phyloP scores from a whole-genome alignment of 2,329 filamentous ascomycete genomes.

The Mariannaea elegans region DNA sequence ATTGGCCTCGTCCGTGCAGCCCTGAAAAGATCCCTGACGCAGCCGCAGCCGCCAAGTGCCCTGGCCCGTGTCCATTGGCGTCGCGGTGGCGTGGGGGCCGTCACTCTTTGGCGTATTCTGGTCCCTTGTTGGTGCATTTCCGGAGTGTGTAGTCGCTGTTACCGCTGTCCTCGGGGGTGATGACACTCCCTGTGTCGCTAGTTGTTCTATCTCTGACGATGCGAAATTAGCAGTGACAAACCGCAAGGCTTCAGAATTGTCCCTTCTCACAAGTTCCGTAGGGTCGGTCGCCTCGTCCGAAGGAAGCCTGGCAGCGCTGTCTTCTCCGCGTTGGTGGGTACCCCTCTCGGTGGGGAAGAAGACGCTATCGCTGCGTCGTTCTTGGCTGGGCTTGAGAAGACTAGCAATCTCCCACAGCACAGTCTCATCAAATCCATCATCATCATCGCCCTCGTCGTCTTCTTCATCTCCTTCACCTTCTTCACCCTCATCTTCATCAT shows the following conservation, averaged over 20 bases:
- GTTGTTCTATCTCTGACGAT: constrained; percentile 24
- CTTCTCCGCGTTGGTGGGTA: constrained; percentile 28
- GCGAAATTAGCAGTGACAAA: constrained; percentile 28
- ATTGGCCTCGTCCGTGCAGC: constrained; percentile 9
- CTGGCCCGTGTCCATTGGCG: constrained; percentile 33
- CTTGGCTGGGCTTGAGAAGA: constrained; percentile 60
- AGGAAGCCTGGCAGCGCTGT: constrained; percentile 21
- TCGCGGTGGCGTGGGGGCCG: constrained; percentile 33
- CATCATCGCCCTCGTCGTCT: constrained; percentile 49
- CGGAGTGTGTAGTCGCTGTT: neutral
- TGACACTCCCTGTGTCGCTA: neutral
- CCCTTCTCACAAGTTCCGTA: constrained; percentile 25
- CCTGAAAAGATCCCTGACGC: constrained; percentile 15
- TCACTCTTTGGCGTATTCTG: constrained; percentile 4
- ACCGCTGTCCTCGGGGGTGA: neutral
- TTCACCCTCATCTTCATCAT: constrained; percentile 51
- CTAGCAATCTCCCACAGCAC: constrained; percentile 72
- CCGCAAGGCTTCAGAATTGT: constrained; percentile 12
- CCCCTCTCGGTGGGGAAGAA: constrained; percentile 22
- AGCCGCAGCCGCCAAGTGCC: constrained; percentile 26
- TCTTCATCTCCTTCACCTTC: constrained; percentile 52
- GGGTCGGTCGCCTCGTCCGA: constrained; percentile 22
- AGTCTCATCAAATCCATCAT: constrained; percentile 67
- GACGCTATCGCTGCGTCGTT: constrained; percentile 60
- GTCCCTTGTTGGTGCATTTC: neutral